These are phyloP conservation scores for Alternaria rosae DNA, from an alignment of 2,329 filamentous ascomycete species.

Conservation along the genomic window DNA sequence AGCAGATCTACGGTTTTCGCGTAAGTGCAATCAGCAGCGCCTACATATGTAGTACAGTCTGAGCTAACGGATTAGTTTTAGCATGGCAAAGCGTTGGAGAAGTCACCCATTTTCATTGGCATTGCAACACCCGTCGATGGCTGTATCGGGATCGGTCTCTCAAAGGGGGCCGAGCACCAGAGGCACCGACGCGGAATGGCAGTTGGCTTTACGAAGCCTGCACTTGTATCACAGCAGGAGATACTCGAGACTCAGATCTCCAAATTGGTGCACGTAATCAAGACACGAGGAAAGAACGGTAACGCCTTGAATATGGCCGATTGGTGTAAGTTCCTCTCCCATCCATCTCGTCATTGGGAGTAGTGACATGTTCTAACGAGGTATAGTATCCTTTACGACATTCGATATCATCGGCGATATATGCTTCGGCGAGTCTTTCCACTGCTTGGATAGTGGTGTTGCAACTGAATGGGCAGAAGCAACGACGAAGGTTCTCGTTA, in stretches of 20 bases:
- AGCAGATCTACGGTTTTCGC: neutral
- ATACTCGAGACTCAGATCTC: neutral
- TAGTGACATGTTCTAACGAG: neutral
- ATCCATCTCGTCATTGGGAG: fast-evolving
- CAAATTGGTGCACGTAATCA: neutral
- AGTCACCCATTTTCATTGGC: neutral
- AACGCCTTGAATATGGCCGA: neutral
- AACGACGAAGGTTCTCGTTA: neutral
- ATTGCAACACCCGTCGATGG: neutral
- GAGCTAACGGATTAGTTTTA: neutral
- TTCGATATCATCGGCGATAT: slow-evolving; percentile 4
- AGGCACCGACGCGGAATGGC: slow-evolving; percentile 5
- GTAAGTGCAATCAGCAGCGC: neutral
- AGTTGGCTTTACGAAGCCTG: neutral
- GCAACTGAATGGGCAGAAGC: neutral
- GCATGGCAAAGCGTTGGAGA: neutral
- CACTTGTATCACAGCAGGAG: neutral
- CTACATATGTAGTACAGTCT: neutral
- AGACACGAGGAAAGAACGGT: neutral
- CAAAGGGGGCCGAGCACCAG: neutral
- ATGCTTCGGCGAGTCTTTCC: slow-evolving; percentile 1
- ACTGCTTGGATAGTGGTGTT: neutral
- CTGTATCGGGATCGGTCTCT: neutral
- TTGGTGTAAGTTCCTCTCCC: neutral
- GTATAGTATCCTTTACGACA: neutral